These are phyloP conservation scores for Pyricularia grisea DNA, from an alignment of 2,329 filamentous ascomycete species.

Conservation along the genomic window DNA sequence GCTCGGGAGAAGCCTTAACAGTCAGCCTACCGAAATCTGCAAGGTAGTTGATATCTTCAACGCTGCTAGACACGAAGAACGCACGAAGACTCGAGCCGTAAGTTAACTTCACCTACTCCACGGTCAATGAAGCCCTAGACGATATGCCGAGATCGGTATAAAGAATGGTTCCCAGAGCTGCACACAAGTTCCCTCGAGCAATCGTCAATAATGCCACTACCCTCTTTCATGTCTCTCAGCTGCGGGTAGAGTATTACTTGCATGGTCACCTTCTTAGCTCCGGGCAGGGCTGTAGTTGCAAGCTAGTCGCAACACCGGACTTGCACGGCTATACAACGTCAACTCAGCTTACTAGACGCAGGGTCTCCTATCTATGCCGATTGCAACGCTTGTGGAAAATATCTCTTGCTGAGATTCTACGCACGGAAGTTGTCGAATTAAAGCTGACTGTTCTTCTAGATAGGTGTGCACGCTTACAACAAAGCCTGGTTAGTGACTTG, in stretches of 20 bases:
- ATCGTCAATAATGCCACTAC: neutral
- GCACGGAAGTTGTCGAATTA: neutral
- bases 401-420: neutral
- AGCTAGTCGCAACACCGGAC: neutral
- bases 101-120: neutral
- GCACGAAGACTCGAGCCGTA: neutral
- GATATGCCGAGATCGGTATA: neutral
- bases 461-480: neutral
- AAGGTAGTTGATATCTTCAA: neutral
- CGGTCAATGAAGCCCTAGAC: neutral
- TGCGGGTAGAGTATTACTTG: neutral
- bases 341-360: neutral
- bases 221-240: neutral
- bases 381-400: neutral
- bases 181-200: neutral
- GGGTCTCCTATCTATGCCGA: neutral
- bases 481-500: neutral
- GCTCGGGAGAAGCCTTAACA: neutral
- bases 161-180: neutral
- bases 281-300: neutral
- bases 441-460: neutral
- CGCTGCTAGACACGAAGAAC: neutral
- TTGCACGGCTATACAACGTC: neutral
- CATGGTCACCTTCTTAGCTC: neutral
- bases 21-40: neutral